phyloP scores from a whole-genome alignment of 164 flowering plant genomes.

The Chloranthus sessilifolius region DNA sequence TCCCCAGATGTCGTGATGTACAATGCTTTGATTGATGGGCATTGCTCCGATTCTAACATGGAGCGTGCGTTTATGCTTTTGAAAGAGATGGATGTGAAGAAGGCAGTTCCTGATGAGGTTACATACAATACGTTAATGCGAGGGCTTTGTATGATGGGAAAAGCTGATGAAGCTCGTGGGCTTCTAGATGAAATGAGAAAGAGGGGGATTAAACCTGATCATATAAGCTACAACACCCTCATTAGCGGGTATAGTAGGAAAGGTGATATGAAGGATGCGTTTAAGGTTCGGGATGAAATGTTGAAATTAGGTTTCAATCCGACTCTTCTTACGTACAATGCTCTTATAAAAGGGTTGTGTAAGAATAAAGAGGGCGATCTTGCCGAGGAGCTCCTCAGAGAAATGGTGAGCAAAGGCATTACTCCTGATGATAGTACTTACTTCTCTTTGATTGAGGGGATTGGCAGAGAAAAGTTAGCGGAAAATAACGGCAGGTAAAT shows the following conservation, averaged over 20 bases:
- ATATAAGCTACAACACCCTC: slow-evolving; percentile 71
- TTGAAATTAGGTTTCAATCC: slow-evolving; percentile 71
- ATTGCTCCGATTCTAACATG: slow-evolving; percentile 41
- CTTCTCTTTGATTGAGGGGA: slow-evolving; percentile 55
- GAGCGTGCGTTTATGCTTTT: slow-evolving; percentile 36
- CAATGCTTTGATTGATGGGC: slow-evolving; percentile 69
- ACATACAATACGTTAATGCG: slow-evolving; percentile 84
- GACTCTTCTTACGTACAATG: slow-evolving; percentile 77
- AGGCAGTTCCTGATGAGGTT: slow-evolving; percentile 65
- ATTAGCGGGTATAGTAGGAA: slow-evolving; percentile 79
- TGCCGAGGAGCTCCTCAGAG: slow-evolving; percentile 69
- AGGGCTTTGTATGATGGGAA: slow-evolving; percentile 63
- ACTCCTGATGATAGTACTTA: slow-evolving; percentile 69
- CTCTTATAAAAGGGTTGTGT: slow-evolving; percentile 73
- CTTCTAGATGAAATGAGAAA: slow-evolving; percentile 69
- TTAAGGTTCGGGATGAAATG: slow-evolving; percentile 75
- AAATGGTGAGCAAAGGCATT: slow-evolving; percentile 79
- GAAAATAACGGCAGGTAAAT: too few relatives aligned
- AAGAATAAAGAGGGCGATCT: slow-evolving; percentile 53
- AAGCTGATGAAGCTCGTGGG: slow-evolving; percentile 69
- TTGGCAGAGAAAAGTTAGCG: slow-evolving; percentile 16
- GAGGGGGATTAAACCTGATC: slow-evolving; percentile 73
- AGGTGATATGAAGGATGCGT: slow-evolving; percentile 73
- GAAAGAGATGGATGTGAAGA: slow-evolving; percentile 58
- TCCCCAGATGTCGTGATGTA: slow-evolving; percentile 62